These are phyloP conservation scores for Penicillium sclerotigenum DNA, from an alignment of 2,329 filamentous ascomycete species.

Conservation along the genomic window DNA sequence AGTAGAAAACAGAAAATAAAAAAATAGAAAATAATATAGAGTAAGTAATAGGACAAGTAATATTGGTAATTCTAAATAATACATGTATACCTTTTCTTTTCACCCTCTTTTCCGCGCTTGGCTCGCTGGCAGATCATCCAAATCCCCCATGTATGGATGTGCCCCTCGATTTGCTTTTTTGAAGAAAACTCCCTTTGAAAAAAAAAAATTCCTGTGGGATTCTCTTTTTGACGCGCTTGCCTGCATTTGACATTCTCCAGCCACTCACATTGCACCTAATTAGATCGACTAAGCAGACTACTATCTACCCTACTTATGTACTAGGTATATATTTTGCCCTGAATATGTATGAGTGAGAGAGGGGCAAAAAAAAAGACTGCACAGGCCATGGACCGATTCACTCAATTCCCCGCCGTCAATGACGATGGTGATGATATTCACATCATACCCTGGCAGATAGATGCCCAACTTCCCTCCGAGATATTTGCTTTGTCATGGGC, in stretches of 20 bases:
- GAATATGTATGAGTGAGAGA: slow-evolving; percentile 12
- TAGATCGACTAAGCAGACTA: slow-evolving; percentile 16
- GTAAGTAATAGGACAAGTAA: no score
- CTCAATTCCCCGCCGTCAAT: slow-evolving; percentile 21
- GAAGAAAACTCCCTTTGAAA: neutral
- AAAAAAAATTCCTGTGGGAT: neutral
- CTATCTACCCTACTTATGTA: neutral
- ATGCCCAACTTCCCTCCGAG: slow-evolving; percentile 18
- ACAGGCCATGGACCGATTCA: slow-evolving; percentile 24
- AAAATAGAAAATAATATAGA: no score
- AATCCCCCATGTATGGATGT: neutral
- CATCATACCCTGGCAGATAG: slow-evolving; percentile 17
- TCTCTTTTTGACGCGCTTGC: slow-evolving; percentile 3
- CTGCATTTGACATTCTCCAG: slow-evolving; percentile 5
- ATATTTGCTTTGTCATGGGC: slow-evolving; percentile 31
- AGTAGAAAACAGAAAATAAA: no score
- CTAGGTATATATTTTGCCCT: slow-evolving; percentile 13
- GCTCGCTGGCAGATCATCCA: neutral
- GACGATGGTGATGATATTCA: slow-evolving; percentile 13
- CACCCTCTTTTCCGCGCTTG: slow-evolving; percentile 3
- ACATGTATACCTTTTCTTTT: no score
- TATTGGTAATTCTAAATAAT: no score
- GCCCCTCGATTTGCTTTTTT: neutral
- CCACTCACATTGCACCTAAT: slow-evolving; percentile 20
- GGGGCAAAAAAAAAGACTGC: neutral